A percentile compares a stretch with the other conserved stretches of the same genome.
These are phyloP conservation scores for Poa annua DNA, from an alignment of 176 grass and related monocot genomes.

Conservation along the genomic window DNA sequence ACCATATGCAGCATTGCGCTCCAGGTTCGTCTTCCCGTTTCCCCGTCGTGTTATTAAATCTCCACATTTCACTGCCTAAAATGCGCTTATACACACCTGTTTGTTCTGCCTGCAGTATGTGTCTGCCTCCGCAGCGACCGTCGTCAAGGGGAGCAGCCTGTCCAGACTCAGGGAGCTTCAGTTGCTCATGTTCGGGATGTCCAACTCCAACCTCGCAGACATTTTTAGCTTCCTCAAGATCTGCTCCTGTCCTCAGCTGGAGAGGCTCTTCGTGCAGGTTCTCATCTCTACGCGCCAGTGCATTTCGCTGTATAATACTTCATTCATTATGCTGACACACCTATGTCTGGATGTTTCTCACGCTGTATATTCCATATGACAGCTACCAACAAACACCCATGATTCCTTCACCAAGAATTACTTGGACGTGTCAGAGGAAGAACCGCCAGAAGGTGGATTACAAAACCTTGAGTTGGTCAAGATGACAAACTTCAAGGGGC, in stretches of 20 bases:
- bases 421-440: constrained; percentile 67
- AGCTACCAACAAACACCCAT: constrained; percentile 70
- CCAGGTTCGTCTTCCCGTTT: constrained; percentile 57
- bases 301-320: constrained; percentile 13
- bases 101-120: constrained; percentile 52
- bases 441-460: constrained; percentile 67
- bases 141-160: constrained; percentile 46
- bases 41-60: not conserved
- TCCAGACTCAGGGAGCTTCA: constrained; percentile 69
- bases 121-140: constrained; percentile 44
- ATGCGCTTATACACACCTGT: constrained; percentile 7
- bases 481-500: constrained; percentile 84
- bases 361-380: constrained; percentile 38
- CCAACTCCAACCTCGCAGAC: constrained; percentile 79
- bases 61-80: constrained; percentile 5
- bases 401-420: constrained; percentile 76
- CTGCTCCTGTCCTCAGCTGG: constrained; percentile 60
- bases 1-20: constrained; percentile 90
- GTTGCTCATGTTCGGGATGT: constrained; percentile 80
- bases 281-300: not conserved
- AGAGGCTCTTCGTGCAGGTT: constrained; percentile 89
- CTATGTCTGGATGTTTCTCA: constrained; percentile 32
- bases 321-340: not conserved
- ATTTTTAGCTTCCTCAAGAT: constrained; percentile 79
- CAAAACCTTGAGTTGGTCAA: constrained; percentile 75